Base-by-base conservation (phyloP, 805 yeast species). In the Metschnikowia cerradonensis region DNA sequence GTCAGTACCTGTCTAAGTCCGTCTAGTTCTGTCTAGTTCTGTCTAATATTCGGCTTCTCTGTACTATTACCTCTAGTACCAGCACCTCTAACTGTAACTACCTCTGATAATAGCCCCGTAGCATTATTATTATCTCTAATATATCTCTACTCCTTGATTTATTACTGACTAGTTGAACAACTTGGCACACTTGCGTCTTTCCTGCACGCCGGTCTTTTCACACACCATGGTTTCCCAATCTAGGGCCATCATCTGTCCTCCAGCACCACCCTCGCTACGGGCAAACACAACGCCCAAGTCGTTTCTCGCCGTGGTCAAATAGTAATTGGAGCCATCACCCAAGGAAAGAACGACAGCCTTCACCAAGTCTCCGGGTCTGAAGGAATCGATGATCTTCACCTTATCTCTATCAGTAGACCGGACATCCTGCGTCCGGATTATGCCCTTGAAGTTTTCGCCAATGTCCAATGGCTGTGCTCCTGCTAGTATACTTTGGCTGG, bases 171-270 rank as follows among this genome's bases (percentile, higher is more conserved):
- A 42, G 30, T 30, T 49, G 34, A 82, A 87, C 11, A 97, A 96
- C 65, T 89, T 90, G 2, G 99, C 99, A 70, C 96, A 89, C 67
- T 94, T 94, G 52, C 99, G 78, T 58, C 75, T 73, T 60, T 90
- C 97, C 11, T 81, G 67, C 8, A 77, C 79, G 1, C 97, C 97
- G 2, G 91, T 82, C 23, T 68, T 72, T 2, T 90, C 84, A 54
- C 88, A 82, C 32, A 86, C 77, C 98, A 95, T 94, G 11, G 90
- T 87, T 68, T 90, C 91, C 97, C 98, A 94, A 68, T 94, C 98
- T 40, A 90, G 69, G 2, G 99, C 95, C 59, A 84, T 86, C 89
- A 94, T 82, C 49, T 83, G 68, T 35, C 81, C 83, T 2, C 96
- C 96, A 10, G 78, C 73, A 3, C 83, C 82, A 15, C 84, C 85